Evolutionary conservation across 306 rosid species (phyloP).

Genomic region (Glycine soja): DNA sequence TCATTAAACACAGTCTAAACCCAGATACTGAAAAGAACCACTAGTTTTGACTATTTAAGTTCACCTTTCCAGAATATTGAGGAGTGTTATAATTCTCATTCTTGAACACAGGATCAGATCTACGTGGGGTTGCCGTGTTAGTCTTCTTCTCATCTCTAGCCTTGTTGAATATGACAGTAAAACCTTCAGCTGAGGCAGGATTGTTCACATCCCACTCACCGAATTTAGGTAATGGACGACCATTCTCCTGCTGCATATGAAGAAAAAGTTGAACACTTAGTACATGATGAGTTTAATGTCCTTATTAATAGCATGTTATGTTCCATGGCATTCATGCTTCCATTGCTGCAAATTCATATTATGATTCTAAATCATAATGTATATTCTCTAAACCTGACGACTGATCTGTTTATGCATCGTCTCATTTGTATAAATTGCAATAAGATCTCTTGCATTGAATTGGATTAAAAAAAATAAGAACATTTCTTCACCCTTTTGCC

Average conservation of each 20-base stretch:
- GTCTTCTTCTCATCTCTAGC: slow-evolving; percentile 92
- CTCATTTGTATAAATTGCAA: not conserved
- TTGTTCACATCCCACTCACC: slow-evolving; percentile 94
- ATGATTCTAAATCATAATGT: not conserved
- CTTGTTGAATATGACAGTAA: slow-evolving; percentile 83
- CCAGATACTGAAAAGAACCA: not conserved
- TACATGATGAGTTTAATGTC: not conserved
- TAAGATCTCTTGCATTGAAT: slow-evolving; percentile 20
- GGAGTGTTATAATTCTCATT: slow-evolving; percentile 39
- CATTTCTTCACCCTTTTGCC: not conserved
- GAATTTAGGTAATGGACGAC: slow-evolving; percentile 78
- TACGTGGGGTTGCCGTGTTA: slow-evolving; percentile 49
- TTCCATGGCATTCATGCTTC: not conserved
- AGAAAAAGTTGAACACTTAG: not conserved
- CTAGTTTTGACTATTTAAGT: not conserved
- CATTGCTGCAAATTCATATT: slow-evolving; percentile 11
- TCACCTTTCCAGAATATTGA: slow-evolving; percentile 58
- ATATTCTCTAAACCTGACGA: not conserved
- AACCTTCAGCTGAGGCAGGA: slow-evolving; percentile 92
- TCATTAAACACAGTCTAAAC: not conserved
- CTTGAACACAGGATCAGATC: slow-evolving; percentile 44
- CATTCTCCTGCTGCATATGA: slow-evolving; percentile 62
- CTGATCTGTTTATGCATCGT: not conserved
- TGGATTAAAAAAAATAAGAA: not conserved
- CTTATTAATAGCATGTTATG: not conserved